Percentiles rank a stretch among this genome's conserved stretches.
phyloP scores from a whole-genome alignment of 495 filamentous ascomycete genomes.

The Staphylotrichum tortipilum region DNA sequence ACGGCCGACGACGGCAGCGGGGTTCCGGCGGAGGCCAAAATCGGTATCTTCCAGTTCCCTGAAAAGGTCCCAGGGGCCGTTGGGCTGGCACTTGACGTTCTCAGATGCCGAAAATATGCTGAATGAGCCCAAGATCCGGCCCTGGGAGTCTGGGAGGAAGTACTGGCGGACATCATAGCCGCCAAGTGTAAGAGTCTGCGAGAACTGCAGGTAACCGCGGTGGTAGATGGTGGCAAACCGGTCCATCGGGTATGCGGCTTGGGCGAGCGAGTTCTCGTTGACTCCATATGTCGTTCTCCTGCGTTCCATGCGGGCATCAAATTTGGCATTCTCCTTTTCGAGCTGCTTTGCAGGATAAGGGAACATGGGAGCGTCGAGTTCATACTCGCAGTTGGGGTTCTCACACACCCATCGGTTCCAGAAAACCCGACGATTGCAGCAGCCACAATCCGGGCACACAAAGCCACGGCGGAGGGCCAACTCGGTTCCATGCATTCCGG shows the following conservation, averaged over 20 bases:
- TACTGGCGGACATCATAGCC: conserved; percentile 24
- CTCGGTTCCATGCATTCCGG: conserved; percentile 28
- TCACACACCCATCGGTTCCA: conserved; percentile 63
- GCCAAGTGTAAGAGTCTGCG: conserved; percentile 11
- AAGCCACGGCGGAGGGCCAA: conserved; percentile 44
- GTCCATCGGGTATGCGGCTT: neutral
- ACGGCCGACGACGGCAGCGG: conserved; percentile 25
- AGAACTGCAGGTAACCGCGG: neutral
- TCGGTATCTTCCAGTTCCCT: conserved; percentile 47
- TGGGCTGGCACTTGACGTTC: conserved; percentile 36
- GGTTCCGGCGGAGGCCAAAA: conserved; percentile 52
- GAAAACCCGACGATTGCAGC: conserved; percentile 51
- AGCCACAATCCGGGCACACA: conserved; percentile 61
- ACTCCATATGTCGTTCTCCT: neutral
- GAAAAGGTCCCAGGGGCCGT: conserved; percentile 60
- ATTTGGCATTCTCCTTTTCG: conserved; percentile 1
- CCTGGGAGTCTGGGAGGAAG: conserved; percentile 23
- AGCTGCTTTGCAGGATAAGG: conserved; percentile 23
- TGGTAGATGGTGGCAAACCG: conserved; percentile 6
- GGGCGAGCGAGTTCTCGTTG: neutral
- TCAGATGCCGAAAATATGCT: conserved; percentile 52
- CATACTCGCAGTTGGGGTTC: conserved; percentile 42
- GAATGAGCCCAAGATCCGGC: conserved; percentile 44
- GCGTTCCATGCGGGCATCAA: neutral
- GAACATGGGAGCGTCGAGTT: conserved; percentile 28